Percentiles rank a stretch among this genome's conserved stretches.
phyloP scores from a whole-genome alignment of 345 rosid genomes.

The Syzygium oleosum region DNA sequence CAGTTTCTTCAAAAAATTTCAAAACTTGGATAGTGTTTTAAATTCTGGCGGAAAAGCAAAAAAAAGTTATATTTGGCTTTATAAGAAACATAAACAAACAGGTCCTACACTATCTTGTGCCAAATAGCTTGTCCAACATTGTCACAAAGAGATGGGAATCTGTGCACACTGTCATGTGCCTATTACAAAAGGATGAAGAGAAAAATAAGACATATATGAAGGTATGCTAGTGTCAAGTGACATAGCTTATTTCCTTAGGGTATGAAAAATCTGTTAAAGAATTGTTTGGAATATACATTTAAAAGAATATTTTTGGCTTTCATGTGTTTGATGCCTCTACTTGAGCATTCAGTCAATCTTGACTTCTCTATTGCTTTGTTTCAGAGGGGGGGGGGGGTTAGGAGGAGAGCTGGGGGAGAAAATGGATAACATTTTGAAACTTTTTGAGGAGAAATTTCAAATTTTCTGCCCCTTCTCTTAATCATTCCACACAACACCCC shows the following conservation, averaged over 20 bases:
- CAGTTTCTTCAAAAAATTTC: neutral
- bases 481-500: neutral
- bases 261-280: neutral
- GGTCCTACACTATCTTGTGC: neutral
- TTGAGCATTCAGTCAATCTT: neutral
- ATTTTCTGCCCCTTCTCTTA: neutral
- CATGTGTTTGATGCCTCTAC: neutral
- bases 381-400: neutral
- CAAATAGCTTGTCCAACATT: neutral
- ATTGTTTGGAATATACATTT: neutral
- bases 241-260: neutral
- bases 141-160: neutral
- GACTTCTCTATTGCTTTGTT: neutral
- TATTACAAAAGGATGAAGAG: neutral
- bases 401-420: neutral
- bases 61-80: neutral
- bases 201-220: neutral
- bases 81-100: neutral
- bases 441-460: neutral
- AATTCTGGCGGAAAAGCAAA: neutral
- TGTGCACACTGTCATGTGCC: neutral
- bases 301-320: neutral
- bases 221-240: neutral
- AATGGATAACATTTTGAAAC: neutral
- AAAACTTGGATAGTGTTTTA: neutral